A percentile compares a stretch with the other conserved stretches of the same genome.
phyloP scores from a whole-genome alignment of 2,329 filamentous ascomycete genomes.

The Xylariaceae sp. region DNA sequence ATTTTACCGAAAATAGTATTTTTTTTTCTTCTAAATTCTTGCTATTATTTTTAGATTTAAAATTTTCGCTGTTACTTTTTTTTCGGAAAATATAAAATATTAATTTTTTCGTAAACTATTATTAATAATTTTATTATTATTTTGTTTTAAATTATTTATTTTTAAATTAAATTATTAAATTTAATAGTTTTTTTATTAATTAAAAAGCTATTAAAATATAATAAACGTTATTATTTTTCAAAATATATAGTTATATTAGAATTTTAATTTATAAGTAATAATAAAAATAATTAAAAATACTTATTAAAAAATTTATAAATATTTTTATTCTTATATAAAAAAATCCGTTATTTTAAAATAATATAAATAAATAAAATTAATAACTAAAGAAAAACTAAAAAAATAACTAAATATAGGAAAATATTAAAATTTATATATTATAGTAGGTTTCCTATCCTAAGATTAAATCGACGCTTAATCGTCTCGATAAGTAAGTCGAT shows the following conservation, averaged over 20 bases:
- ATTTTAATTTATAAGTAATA: background rate
- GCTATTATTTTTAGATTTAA: background rate
- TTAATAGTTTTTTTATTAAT: background rate
- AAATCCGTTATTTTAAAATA: too few species aligned
- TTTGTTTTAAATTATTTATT: background rate
- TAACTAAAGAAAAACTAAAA: too few species aligned
- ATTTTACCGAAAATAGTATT: background rate
- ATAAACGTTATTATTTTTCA: too few species aligned
- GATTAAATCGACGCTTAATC: too few species aligned
- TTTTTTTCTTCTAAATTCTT: background rate
- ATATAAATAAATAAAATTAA: too few species aligned
- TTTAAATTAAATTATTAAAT: background rate
- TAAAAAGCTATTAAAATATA: too few species aligned
- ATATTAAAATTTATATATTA: too few species aligned
- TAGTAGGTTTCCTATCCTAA: too few species aligned
- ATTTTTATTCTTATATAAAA: background rate
- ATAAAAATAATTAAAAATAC: background rate
- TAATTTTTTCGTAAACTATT: background rate
- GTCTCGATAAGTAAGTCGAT: too few species aligned
- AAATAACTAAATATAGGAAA: too few species aligned
- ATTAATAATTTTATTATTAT: background rate
- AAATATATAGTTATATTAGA: too few species aligned
- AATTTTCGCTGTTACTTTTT: too few species aligned
- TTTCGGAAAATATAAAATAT: background rate
- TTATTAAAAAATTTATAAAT: background rate